These are phyloP conservation scores for Neurospora tetraspora DNA, from an alignment of 495 filamentous ascomycete genomes.

Conservation along the genomic window DNA sequence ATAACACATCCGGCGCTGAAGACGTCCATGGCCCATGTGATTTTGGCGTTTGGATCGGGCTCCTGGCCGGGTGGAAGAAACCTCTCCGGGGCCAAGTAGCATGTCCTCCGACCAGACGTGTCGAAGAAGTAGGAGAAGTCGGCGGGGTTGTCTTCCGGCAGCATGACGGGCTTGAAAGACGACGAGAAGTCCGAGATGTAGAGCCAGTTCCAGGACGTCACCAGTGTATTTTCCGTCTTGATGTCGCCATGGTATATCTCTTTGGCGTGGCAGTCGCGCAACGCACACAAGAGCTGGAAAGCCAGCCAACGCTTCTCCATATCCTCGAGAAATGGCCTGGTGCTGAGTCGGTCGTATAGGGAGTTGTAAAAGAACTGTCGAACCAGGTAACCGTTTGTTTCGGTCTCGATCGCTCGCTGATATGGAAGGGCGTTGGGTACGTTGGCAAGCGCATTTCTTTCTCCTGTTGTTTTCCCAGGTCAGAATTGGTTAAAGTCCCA, in stretches of 20 bases:
- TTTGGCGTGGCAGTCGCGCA: conserved; percentile 86
- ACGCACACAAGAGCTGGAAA: conserved; percentile 87
- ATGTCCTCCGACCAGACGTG: conserved; percentile 82
- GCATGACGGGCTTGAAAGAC: conserved; percentile 86
- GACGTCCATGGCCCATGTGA: conserved; percentile 92
- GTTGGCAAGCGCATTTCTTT: conserved; percentile 66
- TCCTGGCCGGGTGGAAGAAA: conserved; percentile 66
- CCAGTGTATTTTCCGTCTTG: conserved; percentile 92
- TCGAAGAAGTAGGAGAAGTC: conserved; percentile 98
- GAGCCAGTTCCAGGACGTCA: conserved; percentile 99
- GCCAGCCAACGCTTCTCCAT: conserved; percentile 99
- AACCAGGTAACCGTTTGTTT: conserved; percentile 86
- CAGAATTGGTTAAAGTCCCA: conserved; percentile 4
- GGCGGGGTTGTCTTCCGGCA: conserved; percentile 94
- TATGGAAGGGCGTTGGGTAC: conserved; percentile 89
- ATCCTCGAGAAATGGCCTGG: conserved; percentile 91
- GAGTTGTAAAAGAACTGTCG: conserved; percentile 94
- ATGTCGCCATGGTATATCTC: conserved; percentile 96
- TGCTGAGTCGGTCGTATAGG: conserved; percentile 93
- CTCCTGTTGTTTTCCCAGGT: conserved; percentile 42
- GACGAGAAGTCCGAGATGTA: conserved; percentile 94
- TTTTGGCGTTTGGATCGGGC: conserved; percentile 45
- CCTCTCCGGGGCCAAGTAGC: conserved; percentile 90
- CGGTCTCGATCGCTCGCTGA: conserved; percentile 81
- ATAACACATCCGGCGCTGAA: conserved; percentile 98